A percentile compares a stretch with the other conserved stretches of the same genome.
Conservation (phyloP, 345 rosid species). For the Gynandropsis gynandra region DNA sequence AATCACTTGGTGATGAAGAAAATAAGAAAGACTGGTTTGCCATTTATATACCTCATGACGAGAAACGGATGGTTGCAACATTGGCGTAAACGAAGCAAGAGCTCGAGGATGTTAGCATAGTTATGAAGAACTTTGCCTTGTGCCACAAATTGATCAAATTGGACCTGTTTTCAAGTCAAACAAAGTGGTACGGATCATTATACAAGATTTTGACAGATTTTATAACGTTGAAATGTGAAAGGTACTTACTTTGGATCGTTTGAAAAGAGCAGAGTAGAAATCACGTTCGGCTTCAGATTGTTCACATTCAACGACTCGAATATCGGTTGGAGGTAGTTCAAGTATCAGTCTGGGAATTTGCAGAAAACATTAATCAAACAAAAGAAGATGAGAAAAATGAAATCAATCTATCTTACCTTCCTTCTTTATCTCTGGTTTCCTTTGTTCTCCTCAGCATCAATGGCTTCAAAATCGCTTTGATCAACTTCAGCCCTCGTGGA, state of each 20-base stretch:
- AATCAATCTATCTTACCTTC: conserved; percentile 48
- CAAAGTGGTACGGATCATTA: neutral
- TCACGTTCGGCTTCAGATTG: conserved; percentile 57
- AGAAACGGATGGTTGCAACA: conserved; percentile 75
- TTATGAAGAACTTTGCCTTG: conserved; percentile 72
- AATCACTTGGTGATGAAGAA: neutral
- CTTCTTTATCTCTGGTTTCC: conserved; percentile 54
- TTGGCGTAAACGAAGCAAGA: conserved; percentile 61
- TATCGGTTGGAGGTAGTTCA: conserved; percentile 59
- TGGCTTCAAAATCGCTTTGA: conserved; percentile 57
- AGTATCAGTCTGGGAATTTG: conserved; percentile 47
- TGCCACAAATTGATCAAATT: conserved; percentile 62
- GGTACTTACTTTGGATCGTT: conserved; percentile 48
- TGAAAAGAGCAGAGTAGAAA: conserved; percentile 56
- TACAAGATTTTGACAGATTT: neutral
- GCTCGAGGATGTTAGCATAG: conserved; percentile 58
- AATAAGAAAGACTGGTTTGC: neutral
- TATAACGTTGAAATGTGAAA: conserved; percentile 1
- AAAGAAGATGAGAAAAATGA: neutral
- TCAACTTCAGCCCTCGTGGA: conserved; percentile 43
- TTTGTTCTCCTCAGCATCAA: conserved; percentile 67
- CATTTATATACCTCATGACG: conserved; percentile 44
- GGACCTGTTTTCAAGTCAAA: conserved; percentile 38
- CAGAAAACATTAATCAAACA: neutral
- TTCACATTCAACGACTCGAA: conserved; percentile 47